A percentile compares a stretch with the other conserved stretches of the same genome.
phyloP scores from a whole-genome alignment of 2,329 filamentous ascomycete genomes.

The Lachnellula occidentalis region DNA sequence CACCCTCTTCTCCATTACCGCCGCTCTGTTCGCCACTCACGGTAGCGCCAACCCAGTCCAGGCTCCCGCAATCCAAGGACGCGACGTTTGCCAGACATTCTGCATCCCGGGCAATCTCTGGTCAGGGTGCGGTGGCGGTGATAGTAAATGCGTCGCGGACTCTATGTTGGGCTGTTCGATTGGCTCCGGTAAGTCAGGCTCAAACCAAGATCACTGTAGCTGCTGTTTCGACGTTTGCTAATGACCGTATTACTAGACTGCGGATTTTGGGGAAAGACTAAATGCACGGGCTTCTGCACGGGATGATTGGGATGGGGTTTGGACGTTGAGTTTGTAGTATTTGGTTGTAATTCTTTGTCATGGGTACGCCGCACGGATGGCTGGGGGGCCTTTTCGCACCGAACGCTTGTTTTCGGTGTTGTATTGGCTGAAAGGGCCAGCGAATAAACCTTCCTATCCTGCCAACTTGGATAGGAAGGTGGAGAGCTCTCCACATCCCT shows the following conservation, averaged over 20 bases:
- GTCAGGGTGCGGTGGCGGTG: neutral
- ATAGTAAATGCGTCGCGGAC: neutral
- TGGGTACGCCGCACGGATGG: too few species aligned
- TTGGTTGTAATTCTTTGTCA: too few species aligned
- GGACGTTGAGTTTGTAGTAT: neutral
- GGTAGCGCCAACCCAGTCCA: neutral
- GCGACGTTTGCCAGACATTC: neutral
- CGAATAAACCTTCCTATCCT: too few species aligned
- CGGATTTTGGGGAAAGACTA: neutral
- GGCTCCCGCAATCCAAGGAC: neutral
- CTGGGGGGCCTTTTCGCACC: too few species aligned
- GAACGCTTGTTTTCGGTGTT: too few species aligned
- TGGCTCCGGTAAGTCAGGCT: neutral
- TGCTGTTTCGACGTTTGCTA: neutral
- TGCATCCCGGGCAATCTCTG: neutral
- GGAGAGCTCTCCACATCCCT: too few species aligned
- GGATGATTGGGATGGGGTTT: neutral
- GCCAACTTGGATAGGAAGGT: too few species aligned
- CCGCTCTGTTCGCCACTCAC: neutral
- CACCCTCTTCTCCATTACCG: neutral
- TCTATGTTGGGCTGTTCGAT: neutral
- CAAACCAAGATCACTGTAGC: neutral
- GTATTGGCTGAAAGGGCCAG: too few species aligned
- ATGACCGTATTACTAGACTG: neutral
- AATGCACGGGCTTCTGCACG: neutral